Evolutionary conservation across 1,139 yeast species (phyloP), one percentile per base, ranked within the genome.

Genomic region (Yamadazyma dushanensis): DNA sequence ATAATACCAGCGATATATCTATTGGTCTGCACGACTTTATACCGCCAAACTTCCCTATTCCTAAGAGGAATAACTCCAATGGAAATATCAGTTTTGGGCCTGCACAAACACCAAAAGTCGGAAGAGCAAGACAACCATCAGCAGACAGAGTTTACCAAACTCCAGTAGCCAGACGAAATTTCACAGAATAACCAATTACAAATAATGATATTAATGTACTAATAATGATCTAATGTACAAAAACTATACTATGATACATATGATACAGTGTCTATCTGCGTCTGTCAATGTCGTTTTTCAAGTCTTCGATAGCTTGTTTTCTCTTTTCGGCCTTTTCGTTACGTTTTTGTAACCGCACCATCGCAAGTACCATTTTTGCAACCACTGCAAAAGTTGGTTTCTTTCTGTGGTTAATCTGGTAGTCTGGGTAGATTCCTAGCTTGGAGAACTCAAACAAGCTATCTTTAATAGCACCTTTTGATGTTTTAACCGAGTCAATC

Each of bases 301-400:
- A 48, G 32, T 58, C 63, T 18, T 44, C 37, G 28, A 65, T 44
- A 38, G 51, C 56, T 16, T 37, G 19, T 26, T 49, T 55, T 25
- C 72, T 52, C 32, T 41, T 48, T 27, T 53, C 53, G 3, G 63
- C 53, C 39, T 51, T 57, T 34, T 60, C 56, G 5, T 49, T 45
- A 38, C 80, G 54, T 29, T 63, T 70, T 45, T 62, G 69, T 17
- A 83, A 63, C 37, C 80, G 60, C 6, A 81, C 73, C 24, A 68
- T 61, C 1, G 86, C 83, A 42, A 82, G 56, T 5, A 81, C 86
- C 43, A 73, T 66, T 39, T 66, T 63, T 5, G 83, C 79, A 28
- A 73, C 45, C 16, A 46, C 50, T 34, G 53, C 61, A 38, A 76
- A 63, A 1, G 63, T 59, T 32, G 56, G 51, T 43, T 54, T 48